phyloP scores from a whole-genome alignment of 495 filamentous ascomycete species.

The Penicillium mononematosum region DNA sequence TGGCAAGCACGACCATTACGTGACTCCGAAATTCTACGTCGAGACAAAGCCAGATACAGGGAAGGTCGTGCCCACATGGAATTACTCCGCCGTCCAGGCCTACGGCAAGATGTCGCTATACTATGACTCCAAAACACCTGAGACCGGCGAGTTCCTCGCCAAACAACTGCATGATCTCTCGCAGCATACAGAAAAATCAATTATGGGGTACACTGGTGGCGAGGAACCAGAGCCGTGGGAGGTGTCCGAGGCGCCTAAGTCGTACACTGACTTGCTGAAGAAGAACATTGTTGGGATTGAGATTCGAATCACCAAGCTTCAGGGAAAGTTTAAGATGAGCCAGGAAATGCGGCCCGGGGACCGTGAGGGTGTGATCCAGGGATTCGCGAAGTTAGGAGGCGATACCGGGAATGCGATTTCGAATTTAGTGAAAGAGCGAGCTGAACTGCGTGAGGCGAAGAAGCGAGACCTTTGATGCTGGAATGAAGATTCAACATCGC shows the following conservation, averaged over 20 bases:
- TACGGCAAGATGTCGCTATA: slow-evolving; percentile 46
- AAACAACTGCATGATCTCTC: slow-evolving; percentile 43
- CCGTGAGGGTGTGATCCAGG: slow-evolving; percentile 48
- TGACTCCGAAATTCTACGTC: slow-evolving; percentile 53
- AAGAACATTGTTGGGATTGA: slow-evolving; percentile 57
- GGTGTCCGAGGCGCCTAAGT: slow-evolving; percentile 49
- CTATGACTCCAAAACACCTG: slow-evolving; percentile 32
- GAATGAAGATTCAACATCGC: not conserved
- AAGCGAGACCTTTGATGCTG: not conserved
- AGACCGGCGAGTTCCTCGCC: slow-evolving; percentile 37
- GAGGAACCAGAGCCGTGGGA: slow-evolving; percentile 39
- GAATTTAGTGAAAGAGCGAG: slow-evolving; percentile 45
- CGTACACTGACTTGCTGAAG: slow-evolving; percentile 48
- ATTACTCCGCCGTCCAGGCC: slow-evolving; percentile 50
- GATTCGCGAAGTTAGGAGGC: slow-evolving; percentile 45
- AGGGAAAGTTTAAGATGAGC: slow-evolving; percentile 60
- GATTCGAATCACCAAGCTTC: slow-evolving; percentile 47
- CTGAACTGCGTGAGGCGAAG: not conserved
- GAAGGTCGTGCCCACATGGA: slow-evolving; percentile 58
- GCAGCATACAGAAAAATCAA: slow-evolving; percentile 32
- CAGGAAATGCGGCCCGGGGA: slow-evolving; percentile 51
- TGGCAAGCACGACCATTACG: slow-evolving; percentile 44
- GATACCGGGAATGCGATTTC: slow-evolving; percentile 43
- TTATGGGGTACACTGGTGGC: slow-evolving; percentile 42
- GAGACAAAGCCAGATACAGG: slow-evolving; percentile 52